Percentiles rank a stretch among this genome's conserved stretches.
phyloP scores from a whole-genome alignment of 306 rosid species.

The Arachis stenosperma region DNA sequence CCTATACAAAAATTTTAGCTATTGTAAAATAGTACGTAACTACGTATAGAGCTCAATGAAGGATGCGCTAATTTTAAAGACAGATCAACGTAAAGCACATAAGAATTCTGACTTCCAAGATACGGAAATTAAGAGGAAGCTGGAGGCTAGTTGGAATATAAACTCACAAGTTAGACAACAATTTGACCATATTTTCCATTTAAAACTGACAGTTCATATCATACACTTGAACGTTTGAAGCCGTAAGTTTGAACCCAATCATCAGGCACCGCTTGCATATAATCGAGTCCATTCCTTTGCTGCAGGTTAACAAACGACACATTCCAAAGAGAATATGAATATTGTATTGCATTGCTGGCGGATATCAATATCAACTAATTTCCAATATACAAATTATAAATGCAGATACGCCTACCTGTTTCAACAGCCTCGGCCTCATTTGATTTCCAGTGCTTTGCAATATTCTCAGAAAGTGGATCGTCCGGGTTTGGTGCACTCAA shows the following conservation, averaged over 20 bases:
- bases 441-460: conserved; percentile 94
- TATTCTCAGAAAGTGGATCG: conserved; percentile 95
- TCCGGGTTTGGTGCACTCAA: conserved; percentile 97
- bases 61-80: conserved; percentile 29
- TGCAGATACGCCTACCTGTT: conserved; percentile 59
- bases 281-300: conserved; percentile 93
- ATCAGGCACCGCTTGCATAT: conserved; percentile 79
- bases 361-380: conserved; percentile 8
- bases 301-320: conserved; percentile 43
- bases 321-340: conserved; percentile 22
- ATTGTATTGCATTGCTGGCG: conserved; percentile 2
- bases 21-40: conserved; percentile 1
- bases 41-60: neutral
- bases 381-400: neutral
- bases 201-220: conserved; percentile 49
- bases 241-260: conserved; percentile 41
- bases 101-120: conserved; percentile 44
- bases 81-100: conserved; percentile 22
- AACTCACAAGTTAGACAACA: conserved; percentile 44
- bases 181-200: conserved; percentile 49
- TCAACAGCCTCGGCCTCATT: conserved; percentile 94
- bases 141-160: conserved; percentile 44
- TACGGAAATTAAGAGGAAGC: conserved; percentile 44
- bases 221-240: conserved; percentile 48
- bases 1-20: conserved; percentile 27